Base-by-base conservation (phyloP, 1,284 basidiomycete genomes). In the Leucoagaricus sp. region DNA sequence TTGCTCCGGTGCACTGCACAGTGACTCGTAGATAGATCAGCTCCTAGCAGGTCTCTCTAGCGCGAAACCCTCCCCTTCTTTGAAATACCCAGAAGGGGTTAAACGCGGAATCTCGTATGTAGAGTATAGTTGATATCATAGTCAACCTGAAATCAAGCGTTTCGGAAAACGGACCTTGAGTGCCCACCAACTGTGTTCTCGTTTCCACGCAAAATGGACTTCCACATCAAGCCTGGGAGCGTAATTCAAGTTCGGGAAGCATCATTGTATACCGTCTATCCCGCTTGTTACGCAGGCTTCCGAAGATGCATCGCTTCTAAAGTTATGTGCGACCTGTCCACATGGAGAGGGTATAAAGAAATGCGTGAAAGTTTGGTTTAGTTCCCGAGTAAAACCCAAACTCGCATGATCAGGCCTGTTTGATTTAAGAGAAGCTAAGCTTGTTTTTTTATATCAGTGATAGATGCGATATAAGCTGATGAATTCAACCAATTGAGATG, bases 141-240 rank as follows among this genome's bases (percentile, higher is more conserved):
- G 36, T 13, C 15, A 38, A n/a, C 36, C 36, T n/a, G 36, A n/a
- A 13, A 10, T 13, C 6, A 38, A n/a, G 36, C 13, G 12, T n/a
- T 3, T 41, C 13, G 40, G 40, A 21, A 12, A 23, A 41, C 23
- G 36, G 17, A 8, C n/a, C n/a, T n/a, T n/a, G n/a, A n/a, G n/a
- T n/a, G n/a, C n/a, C n/a, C n/a, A n/a, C n/a, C n/a, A n/a, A n/a
- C n/a, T n/a, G n/a, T n/a, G n/a, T n/a, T n/a, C n/a, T n/a, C n/a
- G n/a, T n/a, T n/a, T n/a, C 53, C 53, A 54, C 53, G 45, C 53
- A 48, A 38, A 54, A 54, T 54, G 45, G 29, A n/a, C 15, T 53
- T 36, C 42, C 31, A 21, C 25, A n/a, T 29, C 34, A 13, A 25
- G 4, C 3, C 15, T 31, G 53, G 23, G 52, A 38, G 31, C 1